These are phyloP conservation scores for Geum urbanum DNA, from an alignment of 306 rosid species.

Conservation along the genomic window DNA sequence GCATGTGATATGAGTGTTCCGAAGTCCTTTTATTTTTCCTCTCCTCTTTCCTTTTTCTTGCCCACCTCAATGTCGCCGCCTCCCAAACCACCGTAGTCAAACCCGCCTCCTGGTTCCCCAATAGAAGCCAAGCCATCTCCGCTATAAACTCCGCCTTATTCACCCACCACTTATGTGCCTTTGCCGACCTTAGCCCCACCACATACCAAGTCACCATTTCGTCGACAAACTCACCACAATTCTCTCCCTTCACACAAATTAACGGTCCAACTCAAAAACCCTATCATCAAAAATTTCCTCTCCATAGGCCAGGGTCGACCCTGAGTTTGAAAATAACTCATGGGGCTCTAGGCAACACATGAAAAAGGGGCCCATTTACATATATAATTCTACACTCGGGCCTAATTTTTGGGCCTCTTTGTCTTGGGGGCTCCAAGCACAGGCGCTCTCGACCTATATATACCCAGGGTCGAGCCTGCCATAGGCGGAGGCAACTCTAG, in stretches of 20 bases:
- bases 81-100: slow-evolving; percentile 32
- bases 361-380: too few species aligned
- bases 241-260: slow-evolving; percentile 39
- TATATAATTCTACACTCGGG: too few species aligned
- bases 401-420: too few species aligned
- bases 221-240: slow-evolving; percentile 17
- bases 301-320: neutral
- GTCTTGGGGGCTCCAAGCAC: too few species aligned
- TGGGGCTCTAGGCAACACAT: too few species aligned
- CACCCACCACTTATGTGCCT: slow-evolving; percentile 66
- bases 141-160: slow-evolving; percentile 46
- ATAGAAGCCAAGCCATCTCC: slow-evolving; percentile 27
- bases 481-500: slow-evolving; percentile 43
- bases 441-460: too few species aligned
- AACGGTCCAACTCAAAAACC: slow-evolving; percentile 38
- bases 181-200: slow-evolving; percentile 34
- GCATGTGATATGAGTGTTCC: too few species aligned
- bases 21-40: neutral
- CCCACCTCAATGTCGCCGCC: slow-evolving; percentile 22
- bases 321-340: too few species aligned
- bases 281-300: slow-evolving; percentile 35
- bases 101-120: slow-evolving; percentile 38
- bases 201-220: slow-evolving; percentile 35
- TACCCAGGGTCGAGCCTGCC: too few species aligned
- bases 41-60: slow-evolving; percentile 2